These are phyloP conservation scores for Cryptococcus sp. DNA, from an alignment of 1,284 basidiomycete species.

Conservation along the genomic window DNA sequence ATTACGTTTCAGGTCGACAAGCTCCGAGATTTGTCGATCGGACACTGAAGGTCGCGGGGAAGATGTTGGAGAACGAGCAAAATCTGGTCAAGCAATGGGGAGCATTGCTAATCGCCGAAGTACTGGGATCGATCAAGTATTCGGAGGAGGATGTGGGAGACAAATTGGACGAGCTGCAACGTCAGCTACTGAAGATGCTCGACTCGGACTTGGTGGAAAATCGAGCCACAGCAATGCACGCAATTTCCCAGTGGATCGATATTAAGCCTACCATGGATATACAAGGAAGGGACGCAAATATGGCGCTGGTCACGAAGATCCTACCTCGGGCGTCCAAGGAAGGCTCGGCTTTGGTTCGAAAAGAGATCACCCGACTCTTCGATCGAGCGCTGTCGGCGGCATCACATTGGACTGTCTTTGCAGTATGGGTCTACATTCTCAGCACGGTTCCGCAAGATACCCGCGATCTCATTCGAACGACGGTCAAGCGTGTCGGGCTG, in stretches of 20 bases:
- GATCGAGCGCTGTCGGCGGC: slow-evolving; percentile 14
- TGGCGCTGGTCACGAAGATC: slow-evolving; percentile 10
- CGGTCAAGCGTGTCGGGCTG: neutral
- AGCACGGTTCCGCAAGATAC: slow-evolving; percentile 6
- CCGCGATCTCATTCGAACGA: neutral
- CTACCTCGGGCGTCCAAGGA: slow-evolving; percentile 13
- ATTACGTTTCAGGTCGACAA: slow-evolving; percentile 13
- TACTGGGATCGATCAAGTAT: slow-evolving; percentile 13
- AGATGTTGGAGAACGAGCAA: slow-evolving; percentile 18
- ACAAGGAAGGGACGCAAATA: too few relatives aligned
- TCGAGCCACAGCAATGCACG: slow-evolving; percentile 27
- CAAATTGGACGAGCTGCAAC: slow-evolving; percentile 1
- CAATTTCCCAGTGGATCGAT: slow-evolving; percentile 21
- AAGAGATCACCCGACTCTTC: slow-evolving; percentile 24
- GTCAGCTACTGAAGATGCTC: slow-evolving; percentile 13
- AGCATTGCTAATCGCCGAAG: slow-evolving; percentile 27
- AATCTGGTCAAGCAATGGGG: slow-evolving; percentile 32
- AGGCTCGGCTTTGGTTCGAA: slow-evolving; percentile 26
- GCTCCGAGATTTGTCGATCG: slow-evolving; percentile 17
- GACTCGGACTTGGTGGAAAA: slow-evolving; percentile 20
- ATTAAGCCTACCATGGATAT: neutral
- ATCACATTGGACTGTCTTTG: slow-evolving; percentile 17
- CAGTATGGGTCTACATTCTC: slow-evolving; percentile 13
- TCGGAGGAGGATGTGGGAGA: slow-evolving; percentile 2
- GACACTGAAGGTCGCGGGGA: slow-evolving; percentile 13